Evolutionary conservation across 495 filamentous ascomycete genomes (phyloP), one percentile per base, ranked within the genome.

Genomic region (Rusavskia elegans): DNA sequence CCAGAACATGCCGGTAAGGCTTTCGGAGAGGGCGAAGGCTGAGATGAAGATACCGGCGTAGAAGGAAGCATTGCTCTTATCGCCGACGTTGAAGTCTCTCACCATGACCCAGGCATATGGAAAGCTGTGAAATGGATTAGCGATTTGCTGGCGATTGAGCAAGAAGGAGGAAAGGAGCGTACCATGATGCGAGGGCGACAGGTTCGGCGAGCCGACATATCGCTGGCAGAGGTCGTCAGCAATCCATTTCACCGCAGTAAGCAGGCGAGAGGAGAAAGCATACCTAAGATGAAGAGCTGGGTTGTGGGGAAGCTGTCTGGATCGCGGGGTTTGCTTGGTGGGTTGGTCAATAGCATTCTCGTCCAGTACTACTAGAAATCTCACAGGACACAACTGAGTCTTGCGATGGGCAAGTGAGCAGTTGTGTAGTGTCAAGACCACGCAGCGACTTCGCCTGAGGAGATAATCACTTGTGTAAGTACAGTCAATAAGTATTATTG

Each of bases 21-120:
- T 80, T 66, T 94, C 88, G 48, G 84, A 80, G 41, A 92, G 72
- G 23, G 84, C 77, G 60, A 95, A 94, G 53, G 84, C 80, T 23
- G 86, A 87, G 59, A 90, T 84, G 64, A 94, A 79, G 56, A 95
- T 74, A 27, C 89, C 88, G 50, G 87, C 86, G 56, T 79, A 89
- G 67, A 90, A 84, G 29, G 84, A 83, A 57, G 86, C 85, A 71
- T 86, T 77, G 58, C 73, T 67, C 53, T 76, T 73, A 56, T 75
- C 72, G 55, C 77, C 82, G 64, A 89, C 69, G 51, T 85, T 55
- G 61, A 86, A 85, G 57, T 83, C 72, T 63, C 79, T 81, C 59
- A 88, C 80, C 66, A 89, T 80, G 55, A 82, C 78, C 81, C 83
- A 93, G 52, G 89, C 85, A 67, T 93, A 95, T 16, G 86, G 85